These are phyloP conservation scores for Glycine soja DNA, from an alignment of 306 rosid genomes.

Conservation along the genomic window DNA sequence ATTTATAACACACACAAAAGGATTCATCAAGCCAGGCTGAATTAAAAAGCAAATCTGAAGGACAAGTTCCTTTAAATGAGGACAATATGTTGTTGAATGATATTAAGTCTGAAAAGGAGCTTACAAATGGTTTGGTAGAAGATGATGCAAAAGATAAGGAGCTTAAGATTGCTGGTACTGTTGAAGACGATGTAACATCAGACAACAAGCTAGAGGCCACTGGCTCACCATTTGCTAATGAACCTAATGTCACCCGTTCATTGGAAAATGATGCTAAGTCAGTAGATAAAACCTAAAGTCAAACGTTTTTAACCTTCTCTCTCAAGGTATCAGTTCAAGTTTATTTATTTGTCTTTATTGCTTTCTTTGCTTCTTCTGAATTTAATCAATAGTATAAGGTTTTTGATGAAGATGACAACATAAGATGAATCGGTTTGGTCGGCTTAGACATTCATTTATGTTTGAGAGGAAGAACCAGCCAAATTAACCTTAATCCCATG, in stretches of 20 bases:
- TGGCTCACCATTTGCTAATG: slow-evolving; percentile 33
- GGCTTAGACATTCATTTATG: too few relatives aligned
- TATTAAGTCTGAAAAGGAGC: slow-evolving; percentile 44
- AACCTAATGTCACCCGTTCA: slow-evolving; percentile 30
- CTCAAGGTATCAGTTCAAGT: too few relatives aligned
- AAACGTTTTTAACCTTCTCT: too few relatives aligned
- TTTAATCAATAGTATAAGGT: too few relatives aligned
- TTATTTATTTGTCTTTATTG: too few relatives aligned
- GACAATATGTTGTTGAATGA: slow-evolving; percentile 38
- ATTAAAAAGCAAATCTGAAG: slow-evolving; percentile 44
- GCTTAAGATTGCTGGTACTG: slow-evolving; percentile 10
- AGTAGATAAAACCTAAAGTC: too few relatives aligned
- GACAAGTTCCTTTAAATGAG: slow-evolving; percentile 44
- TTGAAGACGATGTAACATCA: slow-evolving; percentile 39
- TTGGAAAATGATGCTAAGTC: slow-evolving; percentile 33
- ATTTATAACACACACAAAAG: slow-evolving; percentile 39
- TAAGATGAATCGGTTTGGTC: too few relatives aligned
- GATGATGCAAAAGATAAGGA: slow-evolving; percentile 38
- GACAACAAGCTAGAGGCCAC: slow-evolving; percentile 52
- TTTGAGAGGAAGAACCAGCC: too few relatives aligned
- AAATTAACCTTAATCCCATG: too few relatives aligned
- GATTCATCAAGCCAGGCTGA: slow-evolving; percentile 42
- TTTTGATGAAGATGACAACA: too few relatives aligned
- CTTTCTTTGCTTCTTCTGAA: too few relatives aligned
- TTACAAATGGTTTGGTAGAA: slow-evolving; percentile 30